Percentiles rank a stretch among this genome's conserved stretches.
phyloP scores from a whole-genome alignment of 2,329 filamentous ascomycete species.

The Keithomyces neogunnii region DNA sequence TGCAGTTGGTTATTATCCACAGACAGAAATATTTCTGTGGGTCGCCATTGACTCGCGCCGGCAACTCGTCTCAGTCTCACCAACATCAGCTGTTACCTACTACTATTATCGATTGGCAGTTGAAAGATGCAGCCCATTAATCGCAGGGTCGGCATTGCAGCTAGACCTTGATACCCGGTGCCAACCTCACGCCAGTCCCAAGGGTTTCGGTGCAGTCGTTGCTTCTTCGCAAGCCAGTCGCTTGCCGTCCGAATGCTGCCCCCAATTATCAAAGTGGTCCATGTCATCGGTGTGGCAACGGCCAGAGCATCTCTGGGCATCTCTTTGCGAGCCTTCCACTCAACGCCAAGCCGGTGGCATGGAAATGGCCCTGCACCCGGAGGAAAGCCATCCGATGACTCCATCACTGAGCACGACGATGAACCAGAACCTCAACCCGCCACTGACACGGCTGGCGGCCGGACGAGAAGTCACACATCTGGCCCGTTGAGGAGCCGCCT shows the following conservation, averaged over 20 bases:
- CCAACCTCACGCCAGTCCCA: neutral
- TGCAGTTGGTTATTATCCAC: too few species aligned
- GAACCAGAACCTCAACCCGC: slow-evolving; percentile 18
- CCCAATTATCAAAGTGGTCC: slow-evolving; percentile 20
- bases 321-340: slow-evolving; percentile 13
- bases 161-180: neutral
- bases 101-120: neutral
- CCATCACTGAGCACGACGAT: slow-evolving; percentile 17
- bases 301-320: slow-evolving; percentile 15
- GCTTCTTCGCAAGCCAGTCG: slow-evolving; percentile 3
- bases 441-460: slow-evolving; percentile 18
- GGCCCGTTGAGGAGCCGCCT: slow-evolving; percentile 21
- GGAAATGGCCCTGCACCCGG: slow-evolving; percentile 12
- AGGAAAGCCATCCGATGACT: slow-evolving; percentile 19
- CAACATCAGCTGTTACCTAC: neutral
- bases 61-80: neutral
- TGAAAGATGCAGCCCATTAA: neutral
- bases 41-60: neutral
- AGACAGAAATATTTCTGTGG: too few species aligned
- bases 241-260: slow-evolving; percentile 21
- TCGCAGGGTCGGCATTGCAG: neutral
- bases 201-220: neutral
- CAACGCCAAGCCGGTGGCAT: slow-evolving; percentile 11
- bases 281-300: slow-evolving; percentile 14
- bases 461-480: slow-evolving; percentile 16